Conservation (phyloP, 2,329 filamentous ascomycete species). For the Diplodia corticola region DNA sequence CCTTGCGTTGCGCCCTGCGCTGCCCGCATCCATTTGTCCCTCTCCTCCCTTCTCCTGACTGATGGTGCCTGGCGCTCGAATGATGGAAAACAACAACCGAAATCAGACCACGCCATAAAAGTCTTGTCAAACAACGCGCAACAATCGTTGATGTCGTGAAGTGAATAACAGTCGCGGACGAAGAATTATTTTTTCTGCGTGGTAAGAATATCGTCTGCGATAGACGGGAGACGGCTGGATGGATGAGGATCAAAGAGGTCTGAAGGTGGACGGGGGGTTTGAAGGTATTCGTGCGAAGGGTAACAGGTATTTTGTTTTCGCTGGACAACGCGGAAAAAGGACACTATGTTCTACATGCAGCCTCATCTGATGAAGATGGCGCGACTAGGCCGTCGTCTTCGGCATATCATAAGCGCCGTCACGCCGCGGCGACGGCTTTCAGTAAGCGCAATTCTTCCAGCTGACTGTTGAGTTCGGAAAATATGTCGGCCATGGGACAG, state of each 20-base stretch:
- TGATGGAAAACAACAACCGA: background rate
- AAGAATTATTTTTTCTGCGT: conserved; percentile 5
- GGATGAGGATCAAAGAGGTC: background rate
- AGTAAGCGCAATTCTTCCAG: conserved; percentile 65
- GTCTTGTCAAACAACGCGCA: conserved; percentile 2
- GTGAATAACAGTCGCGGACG: background rate
- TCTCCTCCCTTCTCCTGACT: background rate
- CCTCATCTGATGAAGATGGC: background rate
- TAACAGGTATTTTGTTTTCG: conserved; percentile 15
- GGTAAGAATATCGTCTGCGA: background rate
- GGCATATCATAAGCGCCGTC: background rate
- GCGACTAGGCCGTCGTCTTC: background rate
- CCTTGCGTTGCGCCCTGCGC: conserved; percentile 1
- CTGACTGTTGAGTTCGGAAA: conserved; percentile 62
- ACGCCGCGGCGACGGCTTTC: conserved; percentile 39
- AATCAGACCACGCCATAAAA: background rate
- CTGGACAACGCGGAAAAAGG: background rate
- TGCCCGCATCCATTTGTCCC: background rate
- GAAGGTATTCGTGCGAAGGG: background rate
- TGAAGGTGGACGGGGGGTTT: background rate
- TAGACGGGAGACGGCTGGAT: background rate
- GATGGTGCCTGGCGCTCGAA: background rate
- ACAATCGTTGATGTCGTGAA: conserved; percentile 21
- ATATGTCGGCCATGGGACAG: conserved; percentile 72
- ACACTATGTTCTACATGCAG: conserved; percentile 8